Conservation (phyloP, 176 grass and related monocot genomes). For the Stipa capillata region DNA sequence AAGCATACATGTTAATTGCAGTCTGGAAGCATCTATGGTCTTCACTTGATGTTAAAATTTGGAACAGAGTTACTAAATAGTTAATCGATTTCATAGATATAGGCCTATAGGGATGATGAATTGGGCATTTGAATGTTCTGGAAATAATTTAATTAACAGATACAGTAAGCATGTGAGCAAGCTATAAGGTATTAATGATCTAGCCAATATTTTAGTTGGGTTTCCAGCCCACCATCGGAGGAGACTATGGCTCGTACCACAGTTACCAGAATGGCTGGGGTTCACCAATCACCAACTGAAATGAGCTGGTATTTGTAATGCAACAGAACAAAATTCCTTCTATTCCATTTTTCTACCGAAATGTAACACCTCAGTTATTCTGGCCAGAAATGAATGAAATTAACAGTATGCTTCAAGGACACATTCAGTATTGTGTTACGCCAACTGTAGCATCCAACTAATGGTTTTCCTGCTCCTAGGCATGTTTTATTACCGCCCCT, state of each 20-base stretch:
- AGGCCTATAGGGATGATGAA: not conserved
- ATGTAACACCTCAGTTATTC: not conserved
- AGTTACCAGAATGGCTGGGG: not conserved
- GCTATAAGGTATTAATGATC: not conserved
- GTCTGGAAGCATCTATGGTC: no score
- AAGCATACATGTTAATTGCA: not conserved
- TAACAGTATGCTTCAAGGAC: not conserved
- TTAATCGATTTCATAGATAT: not conserved
- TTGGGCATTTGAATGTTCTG: not conserved
- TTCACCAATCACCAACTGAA: not conserved
- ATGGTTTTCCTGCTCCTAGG: not conserved
- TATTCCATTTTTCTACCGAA: not conserved
- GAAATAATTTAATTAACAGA: not conserved
- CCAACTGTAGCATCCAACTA: not conserved
- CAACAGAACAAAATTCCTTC: not conserved
- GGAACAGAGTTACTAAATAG: not conserved
- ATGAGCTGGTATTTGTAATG: not conserved
- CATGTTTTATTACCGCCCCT: not conserved
- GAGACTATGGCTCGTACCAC: not conserved
- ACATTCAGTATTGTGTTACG: not conserved
- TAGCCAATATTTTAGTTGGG: not conserved
- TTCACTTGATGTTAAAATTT: not conserved
- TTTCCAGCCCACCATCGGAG: not conserved
- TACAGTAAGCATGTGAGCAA: not conserved
- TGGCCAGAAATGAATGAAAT: not conserved